Percentiles rank a stretch among this genome's conserved stretches.
These are phyloP conservation scores for Ceratobasidium sp. DNA, from an alignment of 1,284 basidiomycete genomes.

Conservation along the genomic window DNA sequence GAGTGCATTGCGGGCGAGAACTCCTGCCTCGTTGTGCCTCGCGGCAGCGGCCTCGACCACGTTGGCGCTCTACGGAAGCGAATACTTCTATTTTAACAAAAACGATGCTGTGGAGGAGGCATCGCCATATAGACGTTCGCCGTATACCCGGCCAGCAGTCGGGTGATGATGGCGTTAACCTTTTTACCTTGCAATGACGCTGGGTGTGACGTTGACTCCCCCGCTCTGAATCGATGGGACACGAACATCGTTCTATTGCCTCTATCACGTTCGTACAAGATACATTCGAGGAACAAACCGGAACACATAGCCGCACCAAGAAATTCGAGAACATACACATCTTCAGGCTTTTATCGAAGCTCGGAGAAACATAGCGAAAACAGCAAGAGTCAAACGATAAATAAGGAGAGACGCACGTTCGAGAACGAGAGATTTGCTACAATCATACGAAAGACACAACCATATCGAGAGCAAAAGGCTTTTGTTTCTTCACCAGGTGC, in stretches of 20 bases:
- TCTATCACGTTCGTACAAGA: conserved; percentile 17
- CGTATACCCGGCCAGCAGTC: conserved; percentile 7
- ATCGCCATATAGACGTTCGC: conserved; percentile 18
- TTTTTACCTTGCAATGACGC: background rate
- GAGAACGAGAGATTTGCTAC: conserved; percentile 22
- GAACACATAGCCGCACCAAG: conserved; percentile 7
- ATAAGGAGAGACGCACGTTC: background rate
- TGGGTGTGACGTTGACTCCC: conserved; percentile 2
- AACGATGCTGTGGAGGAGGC: conserved; percentile 43
- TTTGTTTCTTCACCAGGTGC: conserved; percentile 30
- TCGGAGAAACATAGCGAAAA: background rate
- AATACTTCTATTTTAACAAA: conserved; percentile 55
- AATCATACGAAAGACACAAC: conserved; percentile 6
- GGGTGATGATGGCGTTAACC: background rate
- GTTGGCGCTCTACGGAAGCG: conserved; percentile 59
- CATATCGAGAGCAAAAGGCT: background rate
- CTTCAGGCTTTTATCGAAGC: background rate
- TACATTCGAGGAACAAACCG: conserved; percentile 17
- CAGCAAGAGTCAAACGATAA: conserved; percentile 5
- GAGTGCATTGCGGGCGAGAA: conserved; percentile 55
- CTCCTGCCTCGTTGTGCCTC: conserved; percentile 56
- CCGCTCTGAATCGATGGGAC: background rate
- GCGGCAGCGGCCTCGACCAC: conserved; percentile 55
- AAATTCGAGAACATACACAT: background rate
- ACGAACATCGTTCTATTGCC: conserved; percentile 5